Percentiles rank a stretch among this genome's conserved stretches.
phyloP scores from a whole-genome alignment of 2,329 filamentous ascomycete genomes.

The Cercospora janseana region DNA sequence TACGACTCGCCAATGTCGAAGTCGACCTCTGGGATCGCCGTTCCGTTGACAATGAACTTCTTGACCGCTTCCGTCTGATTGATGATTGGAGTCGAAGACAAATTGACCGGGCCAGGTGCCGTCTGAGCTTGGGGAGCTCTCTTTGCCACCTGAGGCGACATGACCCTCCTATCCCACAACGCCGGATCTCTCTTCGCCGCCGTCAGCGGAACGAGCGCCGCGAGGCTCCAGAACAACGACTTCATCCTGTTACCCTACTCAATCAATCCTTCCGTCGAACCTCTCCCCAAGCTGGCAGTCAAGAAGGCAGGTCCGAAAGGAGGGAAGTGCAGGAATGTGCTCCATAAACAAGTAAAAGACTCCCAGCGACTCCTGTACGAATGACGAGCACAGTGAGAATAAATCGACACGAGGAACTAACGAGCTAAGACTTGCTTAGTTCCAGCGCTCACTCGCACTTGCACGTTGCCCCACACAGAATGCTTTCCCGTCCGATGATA shows the following conservation, averaged over 20 bases:
- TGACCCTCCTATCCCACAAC: not conserved
- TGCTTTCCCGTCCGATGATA: too few species aligned
- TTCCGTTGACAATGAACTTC: slow-evolving; percentile 42
- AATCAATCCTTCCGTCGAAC: too few species aligned
- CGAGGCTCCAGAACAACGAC: not conserved
- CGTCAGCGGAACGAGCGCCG: not conserved
- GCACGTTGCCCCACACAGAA: too few species aligned
- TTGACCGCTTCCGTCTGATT: slow-evolving; percentile 45
- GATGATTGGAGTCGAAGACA: slow-evolving; percentile 35
- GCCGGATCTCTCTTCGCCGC: slow-evolving; percentile 1
- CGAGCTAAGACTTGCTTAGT: too few species aligned
- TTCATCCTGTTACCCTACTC: not conserved
- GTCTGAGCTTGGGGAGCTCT: not conserved
- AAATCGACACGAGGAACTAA: too few species aligned
- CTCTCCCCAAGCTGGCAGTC: too few species aligned
- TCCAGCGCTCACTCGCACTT: too few species aligned
- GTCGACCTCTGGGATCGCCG: slow-evolving; percentile 36
- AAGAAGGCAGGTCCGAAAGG: too few species aligned
- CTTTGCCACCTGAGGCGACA: not conserved
- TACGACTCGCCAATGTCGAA: slow-evolving; percentile 40
- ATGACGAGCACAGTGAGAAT: too few species aligned
- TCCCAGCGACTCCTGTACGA: too few species aligned
- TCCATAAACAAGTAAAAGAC: too few species aligned
- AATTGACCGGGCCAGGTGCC: not conserved
- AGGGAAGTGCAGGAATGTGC: too few species aligned